Evolutionary conservation across 1,139 yeast genomes (phyloP).

Genomic region (Arxiozyma slooffiae): DNA sequence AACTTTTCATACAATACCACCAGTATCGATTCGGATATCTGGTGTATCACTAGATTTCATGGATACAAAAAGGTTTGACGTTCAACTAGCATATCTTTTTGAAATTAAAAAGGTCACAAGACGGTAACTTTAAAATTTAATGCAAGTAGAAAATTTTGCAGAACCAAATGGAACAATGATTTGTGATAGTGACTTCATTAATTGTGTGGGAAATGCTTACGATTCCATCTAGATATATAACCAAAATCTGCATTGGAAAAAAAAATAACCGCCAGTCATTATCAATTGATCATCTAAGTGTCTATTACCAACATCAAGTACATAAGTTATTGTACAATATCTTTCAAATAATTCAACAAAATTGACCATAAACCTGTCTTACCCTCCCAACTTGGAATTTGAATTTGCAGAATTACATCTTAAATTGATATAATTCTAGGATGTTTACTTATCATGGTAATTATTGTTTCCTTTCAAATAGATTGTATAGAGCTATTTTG

Average conservation of each 20-base stretch:
- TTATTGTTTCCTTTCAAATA: slow-evolving; percentile 82
- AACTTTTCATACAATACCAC: slow-evolving; percentile 74
- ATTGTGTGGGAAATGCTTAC: slow-evolving; percentile 99
- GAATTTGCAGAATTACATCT: slow-evolving; percentile 35
- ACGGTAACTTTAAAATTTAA: slow-evolving; percentile 82
- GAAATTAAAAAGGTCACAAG: slow-evolving; percentile 88
- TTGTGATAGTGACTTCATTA: slow-evolving; percentile 95
- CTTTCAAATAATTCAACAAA: slow-evolving; percentile 96
- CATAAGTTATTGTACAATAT: slow-evolving; percentile 89
- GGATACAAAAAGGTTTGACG: slow-evolving; percentile 79
- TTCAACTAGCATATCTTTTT: slow-evolving; percentile 80
- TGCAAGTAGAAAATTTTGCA: slow-evolving; percentile 70
- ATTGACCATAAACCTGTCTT: slow-evolving; percentile 75
- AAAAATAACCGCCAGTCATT: slow-evolving; percentile 70
- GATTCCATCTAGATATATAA: slow-evolving; percentile 89
- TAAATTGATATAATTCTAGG: slow-evolving; percentile 64
- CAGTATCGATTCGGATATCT: slow-evolving; percentile 66
- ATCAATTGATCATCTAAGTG: slow-evolving; percentile 82
- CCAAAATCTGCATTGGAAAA: slow-evolving; percentile 98
- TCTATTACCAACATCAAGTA: slow-evolving; percentile 93
- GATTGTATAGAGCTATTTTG: slow-evolving; percentile 89
- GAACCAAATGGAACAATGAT: slow-evolving; percentile 98
- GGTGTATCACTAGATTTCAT: slow-evolving; percentile 95
- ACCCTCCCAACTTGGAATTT: slow-evolving; percentile 59
- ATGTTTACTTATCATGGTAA: slow-evolving; percentile 63